Conservation (phyloP, 1,284 basidiomycete species). For the Malassezia restricta region DNA sequence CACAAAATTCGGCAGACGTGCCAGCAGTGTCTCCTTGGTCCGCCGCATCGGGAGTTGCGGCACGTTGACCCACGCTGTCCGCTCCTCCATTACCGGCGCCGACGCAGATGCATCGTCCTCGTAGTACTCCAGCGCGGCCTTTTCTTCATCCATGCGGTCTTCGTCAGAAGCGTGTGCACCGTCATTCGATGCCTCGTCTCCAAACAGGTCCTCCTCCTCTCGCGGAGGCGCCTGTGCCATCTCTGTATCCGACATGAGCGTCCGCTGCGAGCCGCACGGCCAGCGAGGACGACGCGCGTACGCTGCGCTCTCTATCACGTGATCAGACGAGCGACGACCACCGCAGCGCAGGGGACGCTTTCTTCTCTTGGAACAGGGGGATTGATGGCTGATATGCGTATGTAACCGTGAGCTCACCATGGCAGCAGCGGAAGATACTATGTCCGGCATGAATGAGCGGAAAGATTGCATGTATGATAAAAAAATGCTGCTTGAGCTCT, state of each 20-base stretch:
- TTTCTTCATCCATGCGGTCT: slow-evolving; percentile 16
- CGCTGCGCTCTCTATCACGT: not conserved
- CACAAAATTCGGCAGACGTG: slow-evolving; percentile 41
- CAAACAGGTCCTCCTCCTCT: slow-evolving; percentile 20
- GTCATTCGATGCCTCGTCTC: slow-evolving; percentile 7
- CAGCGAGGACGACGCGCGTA: not conserved
- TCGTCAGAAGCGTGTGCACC: slow-evolving; percentile 3
- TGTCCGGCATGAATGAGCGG: not conserved
- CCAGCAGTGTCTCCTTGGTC: slow-evolving; percentile 38
- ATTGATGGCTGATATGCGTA: too few species aligned
- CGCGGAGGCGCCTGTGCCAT: not conserved
- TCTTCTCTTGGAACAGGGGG: too few species aligned
- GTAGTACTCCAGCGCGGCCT: slow-evolving; percentile 27
- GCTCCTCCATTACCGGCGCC: slow-evolving; percentile 50
- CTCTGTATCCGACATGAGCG: not conserved
- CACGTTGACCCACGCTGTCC: slow-evolving; percentile 46
- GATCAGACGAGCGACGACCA: not conserved
- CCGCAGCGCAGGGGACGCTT: not conserved
- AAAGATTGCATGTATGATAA: not conserved
- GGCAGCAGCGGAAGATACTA: too few species aligned
- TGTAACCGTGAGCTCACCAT: too few species aligned
- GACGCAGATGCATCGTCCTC: slow-evolving; percentile 22
- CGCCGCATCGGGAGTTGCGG: slow-evolving; percentile 32
- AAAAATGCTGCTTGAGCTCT: slow-evolving; percentile 53
- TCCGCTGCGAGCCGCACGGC: too few species aligned